Percentiles rank a stretch among this genome's conserved stretches.
Evolutionary conservation across 306 rosid genomes (phyloP).

Genomic region (Cucurbita ficifolia): DNA sequence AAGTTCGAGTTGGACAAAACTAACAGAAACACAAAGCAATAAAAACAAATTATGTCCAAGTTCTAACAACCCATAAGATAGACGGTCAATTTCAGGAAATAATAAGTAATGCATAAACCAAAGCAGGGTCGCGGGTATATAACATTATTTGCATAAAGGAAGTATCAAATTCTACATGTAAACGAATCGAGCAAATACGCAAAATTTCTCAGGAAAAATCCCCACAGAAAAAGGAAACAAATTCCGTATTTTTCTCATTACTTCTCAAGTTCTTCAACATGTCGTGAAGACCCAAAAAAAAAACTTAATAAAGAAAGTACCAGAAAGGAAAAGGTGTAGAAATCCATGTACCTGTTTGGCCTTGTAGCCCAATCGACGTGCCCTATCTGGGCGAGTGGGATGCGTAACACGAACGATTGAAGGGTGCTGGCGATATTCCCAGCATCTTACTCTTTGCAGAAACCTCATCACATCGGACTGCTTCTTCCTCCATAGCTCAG

Average conservation of each 20-base stretch:
- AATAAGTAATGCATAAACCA: no score
- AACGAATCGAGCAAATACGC: neutral
- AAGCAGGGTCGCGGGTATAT: no score
- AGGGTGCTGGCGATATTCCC: constrained; percentile 89
- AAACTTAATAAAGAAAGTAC: neutral
- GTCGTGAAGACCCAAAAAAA: neutral
- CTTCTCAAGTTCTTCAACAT: no score
- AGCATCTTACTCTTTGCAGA: constrained; percentile 81
- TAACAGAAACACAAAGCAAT: neutral
- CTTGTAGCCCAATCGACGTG: constrained; percentile 85
- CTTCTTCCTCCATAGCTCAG: constrained; percentile 93
- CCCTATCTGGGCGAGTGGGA: constrained; percentile 89
- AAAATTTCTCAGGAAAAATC: neutral
- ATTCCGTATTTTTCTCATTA: neutral
- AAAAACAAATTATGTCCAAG: neutral
- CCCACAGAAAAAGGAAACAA: neutral
- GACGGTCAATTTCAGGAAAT: neutral
- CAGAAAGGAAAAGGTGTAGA: no score
- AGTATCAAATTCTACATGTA: neutral
- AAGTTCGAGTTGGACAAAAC: neutral
- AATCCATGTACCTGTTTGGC: constrained; percentile 57
- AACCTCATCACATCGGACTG: constrained; percentile 85
- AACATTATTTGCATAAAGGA: neutral
- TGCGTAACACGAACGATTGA: constrained; percentile 71
- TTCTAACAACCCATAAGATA: neutral